Percentiles rank a stretch among this genome's conserved stretches.
These are phyloP conservation scores for Blastocystis sp. DNA, from an alignment of 352 stramenopile species.

Conservation along the genomic window DNA sequence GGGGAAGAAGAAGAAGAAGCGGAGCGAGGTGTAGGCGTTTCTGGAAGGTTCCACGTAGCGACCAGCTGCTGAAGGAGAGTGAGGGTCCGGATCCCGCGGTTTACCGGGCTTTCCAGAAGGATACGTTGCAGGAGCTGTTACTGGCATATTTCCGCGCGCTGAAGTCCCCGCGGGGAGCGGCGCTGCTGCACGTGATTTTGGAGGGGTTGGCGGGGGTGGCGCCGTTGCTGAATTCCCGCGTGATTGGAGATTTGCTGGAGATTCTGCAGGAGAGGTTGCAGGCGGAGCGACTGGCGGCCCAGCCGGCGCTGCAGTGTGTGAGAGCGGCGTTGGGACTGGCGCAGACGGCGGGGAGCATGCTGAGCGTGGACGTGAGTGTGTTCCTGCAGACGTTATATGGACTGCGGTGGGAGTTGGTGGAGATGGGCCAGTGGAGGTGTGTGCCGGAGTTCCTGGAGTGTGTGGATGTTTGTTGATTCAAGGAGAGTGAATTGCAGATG, in stretches of 20 bases:
- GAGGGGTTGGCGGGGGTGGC: slow-evolving; percentile 27
- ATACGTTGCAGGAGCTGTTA: slow-evolving; percentile 43
- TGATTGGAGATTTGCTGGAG: slow-evolving; percentile 33
- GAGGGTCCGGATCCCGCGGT: slow-evolving; percentile 40
- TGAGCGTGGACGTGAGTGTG: slow-evolving; percentile 25
- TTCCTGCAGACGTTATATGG: slow-evolving; percentile 19
- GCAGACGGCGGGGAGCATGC: not conserved
- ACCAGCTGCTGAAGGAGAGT: slow-evolving; percentile 46
- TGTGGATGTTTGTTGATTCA: not conserved
- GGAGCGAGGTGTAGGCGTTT: slow-evolving; percentile 17
- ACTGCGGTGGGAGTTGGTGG: not conserved
- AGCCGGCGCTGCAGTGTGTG: slow-evolving; percentile 23
- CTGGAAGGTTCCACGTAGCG: not conserved
- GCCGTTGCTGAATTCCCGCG: slow-evolving; percentile 39
- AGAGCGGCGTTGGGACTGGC: not conserved
- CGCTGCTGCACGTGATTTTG: slow-evolving; percentile 34
- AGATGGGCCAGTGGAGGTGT: not conserved
- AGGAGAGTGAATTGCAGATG: not conserved
- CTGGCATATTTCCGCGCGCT: slow-evolving; percentile 49
- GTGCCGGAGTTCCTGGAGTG: slow-evolving; percentile 40
- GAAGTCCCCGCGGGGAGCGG: not conserved
- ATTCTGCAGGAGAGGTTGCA: slow-evolving; percentile 18
- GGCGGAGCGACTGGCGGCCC: not conserved
- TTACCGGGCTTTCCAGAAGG: slow-evolving; percentile 51
- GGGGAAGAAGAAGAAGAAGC: slow-evolving; percentile 21